Percentiles rank a stretch among this genome's conserved stretches.
Conservation (phyloP, 23 red algal genomes). For the Agarophyton chilense region DNA sequence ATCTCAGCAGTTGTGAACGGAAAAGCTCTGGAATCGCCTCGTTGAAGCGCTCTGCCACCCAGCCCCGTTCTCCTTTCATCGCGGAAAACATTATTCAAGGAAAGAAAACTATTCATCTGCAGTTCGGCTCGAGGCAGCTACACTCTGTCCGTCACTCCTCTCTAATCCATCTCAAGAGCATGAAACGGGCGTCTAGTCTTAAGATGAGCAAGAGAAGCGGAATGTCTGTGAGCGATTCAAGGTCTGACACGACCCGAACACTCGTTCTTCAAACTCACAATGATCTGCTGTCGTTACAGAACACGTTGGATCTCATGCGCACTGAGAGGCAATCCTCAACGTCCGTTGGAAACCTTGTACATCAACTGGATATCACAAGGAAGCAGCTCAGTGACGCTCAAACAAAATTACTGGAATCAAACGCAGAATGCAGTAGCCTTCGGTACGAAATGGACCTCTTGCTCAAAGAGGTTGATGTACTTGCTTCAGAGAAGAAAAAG, state of each 20-base stretch:
- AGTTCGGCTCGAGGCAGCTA: not conserved
- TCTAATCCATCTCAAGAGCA: not conserved
- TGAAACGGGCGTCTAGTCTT: conserved; percentile 35
- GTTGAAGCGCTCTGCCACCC: not conserved
- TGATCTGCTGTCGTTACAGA: conserved; percentile 23
- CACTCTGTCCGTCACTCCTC: conserved; percentile 13
- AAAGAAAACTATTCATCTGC: conserved; percentile 1
- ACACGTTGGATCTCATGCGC: conserved; percentile 47
- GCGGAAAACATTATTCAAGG: conserved; percentile 11
- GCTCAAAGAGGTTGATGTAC: conserved; percentile 34
- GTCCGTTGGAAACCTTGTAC: conserved; percentile 33
- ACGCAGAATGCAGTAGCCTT: conserved; percentile 18
- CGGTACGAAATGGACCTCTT: conserved; percentile 35
- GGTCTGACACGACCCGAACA: conserved; percentile 49
- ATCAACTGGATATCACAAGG: conserved; percentile 12
- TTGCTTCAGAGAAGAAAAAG: not conserved
- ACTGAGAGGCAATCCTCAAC: conserved; percentile 48
- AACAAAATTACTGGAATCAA: not conserved
- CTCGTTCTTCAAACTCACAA: conserved; percentile 29
- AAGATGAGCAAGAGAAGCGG: conserved; percentile 32
- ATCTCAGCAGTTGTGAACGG: conserved; percentile 6
- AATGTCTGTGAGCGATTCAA: conserved; percentile 25
- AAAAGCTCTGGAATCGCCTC: conserved; percentile 10
- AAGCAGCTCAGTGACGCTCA: conserved; percentile 30
- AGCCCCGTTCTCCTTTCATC: conserved; percentile 28